These are phyloP conservation scores for Citropsis articulata DNA, from an alignment of 345 rosid genomes.

Conservation along the genomic window DNA sequence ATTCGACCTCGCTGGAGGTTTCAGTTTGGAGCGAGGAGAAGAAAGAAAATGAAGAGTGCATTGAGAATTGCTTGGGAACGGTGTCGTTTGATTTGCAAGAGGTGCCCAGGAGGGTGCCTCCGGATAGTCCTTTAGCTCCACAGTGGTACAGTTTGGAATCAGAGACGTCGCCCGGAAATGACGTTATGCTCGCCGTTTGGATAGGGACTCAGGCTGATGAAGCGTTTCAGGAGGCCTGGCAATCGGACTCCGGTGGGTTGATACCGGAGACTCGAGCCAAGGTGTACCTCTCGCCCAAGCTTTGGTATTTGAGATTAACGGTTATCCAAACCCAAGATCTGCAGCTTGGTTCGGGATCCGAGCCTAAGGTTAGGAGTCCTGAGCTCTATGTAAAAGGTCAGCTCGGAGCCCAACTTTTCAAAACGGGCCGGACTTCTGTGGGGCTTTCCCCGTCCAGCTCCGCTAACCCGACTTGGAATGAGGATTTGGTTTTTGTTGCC, in stretches of 20 bases:
- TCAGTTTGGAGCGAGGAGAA: conserved; percentile 77
- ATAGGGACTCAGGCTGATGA: conserved; percentile 91
- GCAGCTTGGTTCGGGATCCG: conserved; percentile 60
- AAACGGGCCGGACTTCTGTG: conserved; percentile 60
- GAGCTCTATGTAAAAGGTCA: conserved; percentile 82
- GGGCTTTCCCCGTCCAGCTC: conserved; percentile 51
- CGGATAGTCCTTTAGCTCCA: conserved; percentile 91
- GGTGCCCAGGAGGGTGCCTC: conserved; percentile 81
- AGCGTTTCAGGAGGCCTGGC: conserved; percentile 98
- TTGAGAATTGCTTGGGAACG: conserved; percentile 67
- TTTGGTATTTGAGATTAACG: conserved; percentile 96
- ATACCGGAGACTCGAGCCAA: conserved; percentile 87
- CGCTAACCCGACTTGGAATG: conserved; percentile 83
- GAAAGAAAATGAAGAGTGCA: conserved; percentile 46
- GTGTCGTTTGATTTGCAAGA: conserved; percentile 90
- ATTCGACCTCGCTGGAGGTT: conserved; percentile 68
- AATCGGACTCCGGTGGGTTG: conserved; percentile 91
- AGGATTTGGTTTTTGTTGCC: conserved; percentile 87
- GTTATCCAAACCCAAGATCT: conserved; percentile 95
- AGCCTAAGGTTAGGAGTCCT: conserved; percentile 58
- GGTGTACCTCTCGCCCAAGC: conserved; percentile 86
- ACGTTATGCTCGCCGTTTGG: conserved; percentile 95
- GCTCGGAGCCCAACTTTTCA: conserved; percentile 80
- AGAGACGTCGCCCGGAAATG: conserved; percentile 62
- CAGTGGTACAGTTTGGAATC: conserved; percentile 89